Percentiles rank a stretch among this genome's conserved stretches.
Conservation (phyloP, 768 basidiomycete genomes). For the Pleurotus sapidus region DNA sequence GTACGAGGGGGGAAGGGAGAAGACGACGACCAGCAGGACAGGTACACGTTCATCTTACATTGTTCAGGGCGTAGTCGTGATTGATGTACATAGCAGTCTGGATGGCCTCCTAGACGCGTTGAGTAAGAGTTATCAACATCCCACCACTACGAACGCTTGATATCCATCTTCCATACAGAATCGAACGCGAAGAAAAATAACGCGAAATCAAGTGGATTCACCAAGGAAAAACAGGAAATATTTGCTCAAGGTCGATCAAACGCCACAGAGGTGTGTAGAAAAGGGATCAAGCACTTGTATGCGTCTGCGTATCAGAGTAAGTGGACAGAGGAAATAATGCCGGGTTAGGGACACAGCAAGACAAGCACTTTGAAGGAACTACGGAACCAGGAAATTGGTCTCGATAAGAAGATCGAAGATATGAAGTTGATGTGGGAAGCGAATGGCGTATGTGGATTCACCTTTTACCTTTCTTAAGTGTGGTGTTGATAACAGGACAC, state of each 20-base stretch:
- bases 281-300: conserved; percentile 1
- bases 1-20: not conserved
- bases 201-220: not conserved
- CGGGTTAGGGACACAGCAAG: not conserved
- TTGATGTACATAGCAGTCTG: not conserved
- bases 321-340: not conserved
- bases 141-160: too few species aligned
- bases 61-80: not conserved
- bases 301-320: not conserved
- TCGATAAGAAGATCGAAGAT: not conserved
- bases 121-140: too few species aligned
- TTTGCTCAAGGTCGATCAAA: not conserved
- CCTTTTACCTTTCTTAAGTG: not conserved
- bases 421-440: not conserved
- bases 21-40: not conserved
- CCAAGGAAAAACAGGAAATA: not conserved
- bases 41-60: not conserved
- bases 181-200: not conserved
- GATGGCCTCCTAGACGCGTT: not conserved
- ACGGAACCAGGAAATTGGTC: not conserved
- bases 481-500: not conserved
- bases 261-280: not conserved
- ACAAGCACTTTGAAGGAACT: not conserved
- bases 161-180: not conserved
- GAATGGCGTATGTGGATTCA: not conserved